phyloP scores from a whole-genome alignment of 495 filamentous ascomycete species.

The Tuber indicum region DNA sequence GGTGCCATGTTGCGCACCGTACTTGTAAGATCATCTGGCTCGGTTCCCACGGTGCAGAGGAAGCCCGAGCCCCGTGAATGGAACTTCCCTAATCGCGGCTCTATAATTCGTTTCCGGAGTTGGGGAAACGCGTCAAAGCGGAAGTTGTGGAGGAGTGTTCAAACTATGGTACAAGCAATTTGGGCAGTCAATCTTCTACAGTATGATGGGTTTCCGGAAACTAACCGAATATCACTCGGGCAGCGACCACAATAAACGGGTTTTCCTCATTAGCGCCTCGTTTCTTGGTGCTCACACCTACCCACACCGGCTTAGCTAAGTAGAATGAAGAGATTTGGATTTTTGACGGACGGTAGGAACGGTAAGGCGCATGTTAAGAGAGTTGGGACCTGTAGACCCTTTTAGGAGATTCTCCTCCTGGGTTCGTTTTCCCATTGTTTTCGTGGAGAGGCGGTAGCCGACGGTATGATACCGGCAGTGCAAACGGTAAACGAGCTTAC shows the following conservation, averaged over 20 bases:
- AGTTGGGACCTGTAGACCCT: background rate
- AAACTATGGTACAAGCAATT: background rate
- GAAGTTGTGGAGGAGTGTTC: background rate
- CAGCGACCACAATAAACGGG: background rate
- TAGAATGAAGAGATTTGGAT: background rate
- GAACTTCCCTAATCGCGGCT: background rate
- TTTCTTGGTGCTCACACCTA: background rate
- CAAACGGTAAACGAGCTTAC: background rate
- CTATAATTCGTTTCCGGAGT: background rate
- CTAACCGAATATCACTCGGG: constrained; percentile 3
- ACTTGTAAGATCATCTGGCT: background rate
- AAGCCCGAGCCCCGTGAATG: background rate
- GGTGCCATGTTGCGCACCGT: background rate
- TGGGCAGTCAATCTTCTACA: background rate
- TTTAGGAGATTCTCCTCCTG: background rate
- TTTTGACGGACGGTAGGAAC: background rate
- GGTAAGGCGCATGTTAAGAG: background rate
- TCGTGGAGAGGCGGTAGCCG: background rate
- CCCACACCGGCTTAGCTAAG: background rate
- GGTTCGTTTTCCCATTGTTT: background rate
- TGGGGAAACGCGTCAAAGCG: background rate
- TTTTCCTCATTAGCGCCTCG: background rate
- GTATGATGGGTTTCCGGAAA: background rate
- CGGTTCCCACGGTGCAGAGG: background rate
- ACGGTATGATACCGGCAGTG: background rate